phyloP scores from a whole-genome alignment of 805 yeast species.

The Metschnikowia lochheadii region DNA sequence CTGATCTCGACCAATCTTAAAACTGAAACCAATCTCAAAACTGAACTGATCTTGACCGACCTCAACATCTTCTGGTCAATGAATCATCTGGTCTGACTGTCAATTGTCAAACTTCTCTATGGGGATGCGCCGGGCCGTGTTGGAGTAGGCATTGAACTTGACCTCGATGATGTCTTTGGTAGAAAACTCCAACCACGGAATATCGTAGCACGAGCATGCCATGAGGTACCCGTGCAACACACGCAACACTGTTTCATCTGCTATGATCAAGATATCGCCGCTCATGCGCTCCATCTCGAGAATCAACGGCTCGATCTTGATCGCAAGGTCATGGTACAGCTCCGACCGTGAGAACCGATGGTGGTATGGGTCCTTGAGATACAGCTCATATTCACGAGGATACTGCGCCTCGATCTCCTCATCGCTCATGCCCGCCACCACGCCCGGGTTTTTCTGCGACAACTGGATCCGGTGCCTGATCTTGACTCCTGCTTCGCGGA shows the following conservation, averaged over 20 bases:
- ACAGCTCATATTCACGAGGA: slow-evolving; percentile 68
- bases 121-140: slow-evolving; percentile 50
- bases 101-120: slow-evolving; percentile 16
- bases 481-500: slow-evolving; percentile 57
- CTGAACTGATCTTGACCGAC: too few species aligned
- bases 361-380: slow-evolving; percentile 80
- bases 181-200: slow-evolving; percentile 75
- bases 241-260: slow-evolving; percentile 85
- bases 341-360: slow-evolving; percentile 90
- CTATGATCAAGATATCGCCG: slow-evolving; percentile 83
- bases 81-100: background rate
- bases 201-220: slow-evolving; percentile 85
- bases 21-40: too few species aligned
- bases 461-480: slow-evolving; percentile 77
- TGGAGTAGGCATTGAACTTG: slow-evolving; percentile 79
- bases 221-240: slow-evolving; percentile 92
- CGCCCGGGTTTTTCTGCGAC: slow-evolving; percentile 87
- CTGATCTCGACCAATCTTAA: too few species aligned
- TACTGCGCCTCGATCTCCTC: slow-evolving; percentile 55
- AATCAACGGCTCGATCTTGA: slow-evolving; percentile 87
- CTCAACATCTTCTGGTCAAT: too few species aligned
- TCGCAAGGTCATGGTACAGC: slow-evolving; percentile 93
- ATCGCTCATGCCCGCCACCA: slow-evolving; percentile 63
- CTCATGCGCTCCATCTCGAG: slow-evolving; percentile 91
- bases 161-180: slow-evolving; percentile 83